A percentile compares a stretch with the other conserved stretches of the same genome.
These are phyloP conservation scores for Plectosphaerella sp. DNA, from an alignment of 2,329 filamentous ascomycete species.

Conservation along the genomic window DNA sequence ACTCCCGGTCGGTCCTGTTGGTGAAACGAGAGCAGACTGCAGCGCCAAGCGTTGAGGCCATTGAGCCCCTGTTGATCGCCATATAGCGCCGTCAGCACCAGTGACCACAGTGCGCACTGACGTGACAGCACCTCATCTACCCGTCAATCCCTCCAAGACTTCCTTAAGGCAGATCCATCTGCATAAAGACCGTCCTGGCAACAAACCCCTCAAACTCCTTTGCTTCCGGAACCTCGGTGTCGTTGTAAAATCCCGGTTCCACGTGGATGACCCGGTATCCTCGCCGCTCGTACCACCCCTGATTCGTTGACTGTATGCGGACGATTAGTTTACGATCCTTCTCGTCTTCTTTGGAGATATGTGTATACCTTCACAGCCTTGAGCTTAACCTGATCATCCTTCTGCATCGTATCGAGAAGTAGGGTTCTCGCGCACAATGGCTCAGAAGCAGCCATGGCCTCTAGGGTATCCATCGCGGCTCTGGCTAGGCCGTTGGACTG, in stretches of 20 bases:
- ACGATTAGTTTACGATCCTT: too few relatives aligned
- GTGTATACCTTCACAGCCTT: background rate
- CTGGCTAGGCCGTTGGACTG: conserved; percentile 19
- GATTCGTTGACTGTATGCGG: conserved; percentile 16
- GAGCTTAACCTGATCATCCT: conserved; percentile 12
- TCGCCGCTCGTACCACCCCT: conserved; percentile 22
- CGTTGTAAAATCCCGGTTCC: conserved; percentile 11
- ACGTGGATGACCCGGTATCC: conserved; percentile 19
- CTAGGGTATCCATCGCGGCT: conserved; percentile 22
- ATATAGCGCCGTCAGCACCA: background rate
- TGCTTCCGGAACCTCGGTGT: background rate
- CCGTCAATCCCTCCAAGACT: background rate
- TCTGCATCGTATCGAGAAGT: conserved; percentile 20
- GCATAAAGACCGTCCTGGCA: conserved; percentile 5
- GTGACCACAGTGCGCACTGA: background rate
- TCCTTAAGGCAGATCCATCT: conserved; percentile 1
- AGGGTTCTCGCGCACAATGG: conserved; percentile 18
- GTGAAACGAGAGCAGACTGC: too few relatives aligned
- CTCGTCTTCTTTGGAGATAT: too few relatives aligned
- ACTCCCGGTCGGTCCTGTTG: too few relatives aligned
- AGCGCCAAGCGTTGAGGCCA: too few relatives aligned
- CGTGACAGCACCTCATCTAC: too few relatives aligned
- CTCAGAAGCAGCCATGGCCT: conserved; percentile 17
- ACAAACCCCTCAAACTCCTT: background rate
- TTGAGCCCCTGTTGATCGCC: background rate